Conservation (phyloP, 441 rosid species). For the Pelargonium citronellum region DNA sequence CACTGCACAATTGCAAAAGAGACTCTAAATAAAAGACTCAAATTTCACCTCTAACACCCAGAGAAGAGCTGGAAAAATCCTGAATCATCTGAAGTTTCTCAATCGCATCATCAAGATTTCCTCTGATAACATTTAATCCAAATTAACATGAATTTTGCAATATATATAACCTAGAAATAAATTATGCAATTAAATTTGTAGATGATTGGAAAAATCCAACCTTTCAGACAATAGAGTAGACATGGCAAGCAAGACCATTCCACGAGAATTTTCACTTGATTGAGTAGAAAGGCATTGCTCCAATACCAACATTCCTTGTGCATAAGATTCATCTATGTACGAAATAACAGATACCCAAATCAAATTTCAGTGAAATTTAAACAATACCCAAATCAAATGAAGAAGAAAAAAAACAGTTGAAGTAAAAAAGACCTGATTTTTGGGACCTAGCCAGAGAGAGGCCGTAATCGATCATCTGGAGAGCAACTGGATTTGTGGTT, state of each 20-base stretch:
- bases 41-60: slow-evolving; percentile 47
- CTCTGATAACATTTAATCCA: slow-evolving; percentile 34
- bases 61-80: slow-evolving; percentile 31
- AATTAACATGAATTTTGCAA: neutral
- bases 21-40: neutral
- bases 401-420: neutral
- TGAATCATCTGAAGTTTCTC: slow-evolving; percentile 50
- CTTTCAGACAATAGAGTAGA: slow-evolving; percentile 61
- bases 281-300: slow-evolving; percentile 73
- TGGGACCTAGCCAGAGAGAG: slow-evolving; percentile 60
- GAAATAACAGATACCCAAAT: neutral
- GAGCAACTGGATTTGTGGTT: slow-evolving; percentile 53
- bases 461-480: slow-evolving; percentile 87
- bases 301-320: slow-evolving; percentile 69
- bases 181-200: neutral
- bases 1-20: neutral
- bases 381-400: neutral
- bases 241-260: slow-evolving; percentile 73
- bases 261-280: slow-evolving; percentile 47
- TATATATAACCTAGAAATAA: neutral
- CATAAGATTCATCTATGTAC: slow-evolving; percentile 59
- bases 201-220: slow-evolving; percentile 28
- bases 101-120: slow-evolving; percentile 53
- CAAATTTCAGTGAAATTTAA: slow-evolving; percentile 10
- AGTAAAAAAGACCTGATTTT: slow-evolving; percentile 50